Evolutionary conservation across 768 basidiomycete genomes (phyloP).

Genomic region (Cystobasidium onofrii): DNA sequence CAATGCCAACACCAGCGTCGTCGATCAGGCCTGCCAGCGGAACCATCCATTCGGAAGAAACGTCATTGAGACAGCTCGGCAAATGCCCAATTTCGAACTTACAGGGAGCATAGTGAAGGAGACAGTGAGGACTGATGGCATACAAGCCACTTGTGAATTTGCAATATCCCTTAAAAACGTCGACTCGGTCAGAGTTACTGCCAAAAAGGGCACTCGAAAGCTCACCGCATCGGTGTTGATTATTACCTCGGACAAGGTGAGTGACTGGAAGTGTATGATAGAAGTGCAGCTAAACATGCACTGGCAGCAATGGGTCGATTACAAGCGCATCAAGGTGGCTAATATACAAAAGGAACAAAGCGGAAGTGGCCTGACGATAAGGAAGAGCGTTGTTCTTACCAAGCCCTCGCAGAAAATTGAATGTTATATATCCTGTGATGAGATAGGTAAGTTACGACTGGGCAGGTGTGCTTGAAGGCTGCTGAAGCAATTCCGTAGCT

Average conservation of each 20-base stretch:
- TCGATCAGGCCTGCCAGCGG: neutral
- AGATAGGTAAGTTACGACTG: constrained; percentile 31
- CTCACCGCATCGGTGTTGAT: constrained; percentile 21
- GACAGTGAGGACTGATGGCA: constrained; percentile 2
- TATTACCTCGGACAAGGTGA: constrained; percentile 35
- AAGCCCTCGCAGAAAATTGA: constrained; percentile 39
- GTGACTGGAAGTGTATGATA: neutral
- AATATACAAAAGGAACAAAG: constrained; percentile 9
- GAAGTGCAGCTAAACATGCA: neutral
- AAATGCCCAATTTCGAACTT: constrained; percentile 34
- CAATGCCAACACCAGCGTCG: constrained; percentile 10
- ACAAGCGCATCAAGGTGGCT: constrained; percentile 21
- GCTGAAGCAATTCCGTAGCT: neutral
- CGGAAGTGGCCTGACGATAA: neutral
- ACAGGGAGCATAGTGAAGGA: constrained; percentile 33
- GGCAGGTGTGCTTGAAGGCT: neutral
- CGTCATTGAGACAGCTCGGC: constrained; percentile 12
- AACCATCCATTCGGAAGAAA: neutral
- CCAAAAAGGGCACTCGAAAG: constrained; percentile 28
- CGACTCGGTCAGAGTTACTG: neutral
- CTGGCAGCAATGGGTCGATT: neutral
- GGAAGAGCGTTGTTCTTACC: constrained; percentile 32
- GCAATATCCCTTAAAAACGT: neutral
- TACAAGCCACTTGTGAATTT: constrained; percentile 27
- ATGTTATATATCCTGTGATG: constrained; percentile 35